Conservation (phyloP, 495 filamentous ascomycete genomes). For the Parathielavia appendiculata region DNA sequence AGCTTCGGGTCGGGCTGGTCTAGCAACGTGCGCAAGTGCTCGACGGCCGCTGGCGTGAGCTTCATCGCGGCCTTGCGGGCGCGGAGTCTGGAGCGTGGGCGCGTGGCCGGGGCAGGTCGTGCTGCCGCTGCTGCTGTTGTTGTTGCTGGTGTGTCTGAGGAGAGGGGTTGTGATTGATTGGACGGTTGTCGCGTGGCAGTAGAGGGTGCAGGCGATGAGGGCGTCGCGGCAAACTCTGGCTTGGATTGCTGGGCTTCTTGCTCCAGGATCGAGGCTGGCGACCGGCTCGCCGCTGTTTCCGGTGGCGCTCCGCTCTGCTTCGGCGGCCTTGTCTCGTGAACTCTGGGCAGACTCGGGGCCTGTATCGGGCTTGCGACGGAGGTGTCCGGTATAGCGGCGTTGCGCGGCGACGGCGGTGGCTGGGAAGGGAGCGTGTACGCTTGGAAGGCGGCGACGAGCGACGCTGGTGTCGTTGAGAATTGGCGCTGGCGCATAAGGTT, state of each 20-base stretch:
- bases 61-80: slow-evolving; percentile 89
- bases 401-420: slow-evolving; percentile 60
- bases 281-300: slow-evolving; percentile 13
- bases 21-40: slow-evolving; percentile 68
- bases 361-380: slow-evolving; percentile 57
- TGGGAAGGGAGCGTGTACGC: slow-evolving; percentile 61
- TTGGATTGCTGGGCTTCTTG: slow-evolving; percentile 60
- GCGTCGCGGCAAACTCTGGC: slow-evolving; percentile 24
- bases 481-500: slow-evolving; percentile 49
- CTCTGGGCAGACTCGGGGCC: slow-evolving; percentile 34
- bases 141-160: not conserved
- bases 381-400: slow-evolving; percentile 58
- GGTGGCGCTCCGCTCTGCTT: slow-evolving; percentile 21
- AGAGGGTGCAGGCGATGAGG: not conserved
- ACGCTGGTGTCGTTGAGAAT: slow-evolving; percentile 59
- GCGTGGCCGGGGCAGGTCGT: slow-evolving; percentile 19
- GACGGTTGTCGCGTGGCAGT: not conserved
- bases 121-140: slow-evolving; percentile 8
- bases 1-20: slow-evolving; percentile 80
- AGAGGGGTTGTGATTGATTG: not conserved
- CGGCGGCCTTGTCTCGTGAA: slow-evolving; percentile 52
- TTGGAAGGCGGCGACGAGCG: slow-evolving; percentile 60
- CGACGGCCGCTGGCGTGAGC: slow-evolving; percentile 69
- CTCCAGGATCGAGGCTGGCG: slow-evolving; percentile 43
- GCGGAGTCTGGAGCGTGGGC: slow-evolving; percentile 62